phyloP scores from a whole-genome alignment of 768 basidiomycete genomes.

The Cubamyces lactineus region DNA sequence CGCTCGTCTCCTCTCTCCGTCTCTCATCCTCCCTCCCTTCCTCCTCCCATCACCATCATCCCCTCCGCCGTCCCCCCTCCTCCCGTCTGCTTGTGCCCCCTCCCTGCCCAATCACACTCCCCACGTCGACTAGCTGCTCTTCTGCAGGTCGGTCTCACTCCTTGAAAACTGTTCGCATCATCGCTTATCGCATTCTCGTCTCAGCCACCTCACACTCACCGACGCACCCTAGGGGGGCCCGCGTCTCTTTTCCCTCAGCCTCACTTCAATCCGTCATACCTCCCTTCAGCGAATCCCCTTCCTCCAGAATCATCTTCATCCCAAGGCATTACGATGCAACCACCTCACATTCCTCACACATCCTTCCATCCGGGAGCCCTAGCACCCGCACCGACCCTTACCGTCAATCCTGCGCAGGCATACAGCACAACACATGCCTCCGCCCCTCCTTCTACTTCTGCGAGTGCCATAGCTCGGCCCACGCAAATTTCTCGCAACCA shows the following conservation, averaged over 20 bases:
- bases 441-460: neutral
- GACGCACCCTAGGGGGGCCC: constrained; percentile 12
- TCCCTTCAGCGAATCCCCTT: neutral
- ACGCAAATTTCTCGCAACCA: constrained; percentile 6
- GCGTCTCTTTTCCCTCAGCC: neutral
- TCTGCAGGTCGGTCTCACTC: neutral
- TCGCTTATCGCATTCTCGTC: constrained; percentile 4
- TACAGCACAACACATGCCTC: neutral
- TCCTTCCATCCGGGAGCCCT: neutral
- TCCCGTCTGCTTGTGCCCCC: constrained; percentile 9
- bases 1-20: constrained; percentile 18
- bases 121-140: neutral
- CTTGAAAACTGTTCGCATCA: constrained; percentile 8
- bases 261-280: neutral
- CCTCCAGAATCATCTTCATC: neutral
- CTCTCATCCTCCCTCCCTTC: constrained; percentile 7
- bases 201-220: constrained; percentile 25
- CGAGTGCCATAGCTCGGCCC: neutral
- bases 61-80: constrained; percentile 11
- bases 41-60: constrained; percentile 6
- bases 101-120: neutral
- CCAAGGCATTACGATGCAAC: neutral
- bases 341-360: neutral
- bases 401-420: neutral
- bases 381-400: constrained; percentile 6